Evolutionary conservation across 139 green algal genomes (phyloP), one percentile per base, ranked within the genome.

Genomic region (Ettlia oleoabundans): DNA sequence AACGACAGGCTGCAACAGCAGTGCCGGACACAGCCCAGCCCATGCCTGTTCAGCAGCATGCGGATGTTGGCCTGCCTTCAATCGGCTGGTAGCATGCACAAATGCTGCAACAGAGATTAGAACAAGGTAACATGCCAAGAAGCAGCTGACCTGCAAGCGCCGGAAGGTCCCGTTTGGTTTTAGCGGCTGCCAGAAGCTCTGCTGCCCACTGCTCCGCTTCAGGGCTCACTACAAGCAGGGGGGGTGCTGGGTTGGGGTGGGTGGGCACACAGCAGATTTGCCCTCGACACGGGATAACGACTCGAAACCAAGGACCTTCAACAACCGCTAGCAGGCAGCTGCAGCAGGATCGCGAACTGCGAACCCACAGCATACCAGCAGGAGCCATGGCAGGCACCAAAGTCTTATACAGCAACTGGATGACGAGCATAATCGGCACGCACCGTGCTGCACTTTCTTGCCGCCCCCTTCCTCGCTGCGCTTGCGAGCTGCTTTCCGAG

Each of bases 181-280:
- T 78, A 28, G 76, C 83, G 6, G 87, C 81, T 22, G 64, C 70
- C 41, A 91, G 51, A 67, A 85, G 66, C 42, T 58, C 22, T 19
- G 81, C 72, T 53, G 70, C 85, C 85, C 87, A 90, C 10, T 42
- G 47, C 81, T 85, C 55, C 2, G 38, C 78, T 51, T 86, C 78
- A 1, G 51, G 24, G 21, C 55, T 67, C 7, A 85, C 69, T 85
- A 24, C 43, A 52, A 4, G 3, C n/a, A n/a, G n/a, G n/a, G n/a
- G n/a, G n/a, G n/a, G n/a, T n/a, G n/a, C n/a, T n/a, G n/a, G n/a
- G n/a, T n/a, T n/a, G n/a, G n/a, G n/a, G n/a, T n/a, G n/a, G n/a
- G n/a, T n/a, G n/a, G n/a, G n/a, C n/a, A n/a, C n/a, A n/a, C n/a
- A n/a, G n/a, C n/a, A n/a, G n/a, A n/a, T n/a, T n/a, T n/a, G n/a